Evolutionary conservation across 2,329 filamentous ascomycete genomes (phyloP).

Genomic region (Penicillium capsulatum): DNA sequence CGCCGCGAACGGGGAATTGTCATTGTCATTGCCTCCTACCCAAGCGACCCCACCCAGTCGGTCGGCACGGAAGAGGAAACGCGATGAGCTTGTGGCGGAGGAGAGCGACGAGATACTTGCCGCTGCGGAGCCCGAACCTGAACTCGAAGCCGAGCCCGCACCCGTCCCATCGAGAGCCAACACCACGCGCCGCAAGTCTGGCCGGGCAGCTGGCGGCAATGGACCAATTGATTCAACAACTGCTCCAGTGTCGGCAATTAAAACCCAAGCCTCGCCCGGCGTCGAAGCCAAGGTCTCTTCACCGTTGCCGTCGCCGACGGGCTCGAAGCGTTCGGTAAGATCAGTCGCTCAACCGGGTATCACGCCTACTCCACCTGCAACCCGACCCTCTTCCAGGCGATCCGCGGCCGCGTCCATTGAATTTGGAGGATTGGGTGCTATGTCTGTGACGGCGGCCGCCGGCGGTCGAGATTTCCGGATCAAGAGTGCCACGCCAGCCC

Average conservation of each 20-base stretch:
- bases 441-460: conserved; percentile 12
- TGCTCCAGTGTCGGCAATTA: conserved; percentile 25
- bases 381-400: conserved; percentile 33
- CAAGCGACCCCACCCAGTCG: conserved; percentile 22
- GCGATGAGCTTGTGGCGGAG: conserved; percentile 45
- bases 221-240: conserved; percentile 29
- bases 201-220: conserved; percentile 39
- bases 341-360: conserved; percentile 14
- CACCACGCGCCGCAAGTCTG: conserved; percentile 32
- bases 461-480: conserved; percentile 35
- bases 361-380: conserved; percentile 33
- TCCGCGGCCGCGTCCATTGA: conserved; percentile 30
- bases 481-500: conserved; percentile 42
- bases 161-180: conserved; percentile 17
- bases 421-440: conserved; percentile 10
- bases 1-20: conserved; percentile 36
- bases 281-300: conserved; percentile 22
- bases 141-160: conserved; percentile 2
- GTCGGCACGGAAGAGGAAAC: conserved; percentile 51
- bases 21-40: conserved; percentile 5
- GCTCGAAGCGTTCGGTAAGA: conserved; percentile 22
- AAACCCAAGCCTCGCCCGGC: conserved; percentile 13
- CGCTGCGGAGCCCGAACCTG: background rate
- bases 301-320: conserved; percentile 22
- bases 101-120: conserved; percentile 12